Conservation (phyloP, 306 rosid species). For the Carpinus viminea region DNA sequence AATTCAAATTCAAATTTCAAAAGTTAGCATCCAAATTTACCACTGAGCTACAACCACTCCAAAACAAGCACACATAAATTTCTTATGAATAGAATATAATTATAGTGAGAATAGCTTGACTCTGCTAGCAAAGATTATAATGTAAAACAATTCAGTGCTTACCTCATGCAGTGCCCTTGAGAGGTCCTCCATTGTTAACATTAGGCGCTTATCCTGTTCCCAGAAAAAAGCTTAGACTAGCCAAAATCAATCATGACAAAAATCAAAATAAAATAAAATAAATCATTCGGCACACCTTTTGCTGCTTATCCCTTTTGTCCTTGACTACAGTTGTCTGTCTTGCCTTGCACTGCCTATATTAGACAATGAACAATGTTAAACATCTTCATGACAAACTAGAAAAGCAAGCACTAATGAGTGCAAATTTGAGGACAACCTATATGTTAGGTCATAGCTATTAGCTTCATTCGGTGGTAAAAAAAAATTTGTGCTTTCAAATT, state of each 20-base stretch:
- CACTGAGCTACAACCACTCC: neutral
- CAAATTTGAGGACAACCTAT: neutral
- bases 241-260: constrained; percentile 10
- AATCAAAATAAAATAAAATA: neutral
- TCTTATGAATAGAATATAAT: neutral
- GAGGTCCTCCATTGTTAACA: constrained; percentile 80
- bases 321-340: constrained; percentile 80
- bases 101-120: neutral
- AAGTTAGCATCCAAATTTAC: neutral
- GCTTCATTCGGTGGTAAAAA: too few relatives aligned
- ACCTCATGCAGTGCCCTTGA: constrained; percentile 78
- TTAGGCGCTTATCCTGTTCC: constrained; percentile 81
- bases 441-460: too few relatives aligned
- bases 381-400: constrained; percentile 2
- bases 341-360: constrained; percentile 86
- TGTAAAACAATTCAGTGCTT: constrained; percentile 10
- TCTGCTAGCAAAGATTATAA: neutral
- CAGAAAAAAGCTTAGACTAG: constrained; percentile 23
- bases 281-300: constrained; percentile 58
- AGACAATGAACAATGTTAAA: constrained; percentile 20
- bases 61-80: neutral
- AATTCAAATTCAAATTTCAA: neutral
- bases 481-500: too few relatives aligned
- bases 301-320: constrained; percentile 95
- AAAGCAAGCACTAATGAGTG: neutral